phyloP scores from a whole-genome alignment of 257 asterid species.

The Coffea eugenioides region DNA sequence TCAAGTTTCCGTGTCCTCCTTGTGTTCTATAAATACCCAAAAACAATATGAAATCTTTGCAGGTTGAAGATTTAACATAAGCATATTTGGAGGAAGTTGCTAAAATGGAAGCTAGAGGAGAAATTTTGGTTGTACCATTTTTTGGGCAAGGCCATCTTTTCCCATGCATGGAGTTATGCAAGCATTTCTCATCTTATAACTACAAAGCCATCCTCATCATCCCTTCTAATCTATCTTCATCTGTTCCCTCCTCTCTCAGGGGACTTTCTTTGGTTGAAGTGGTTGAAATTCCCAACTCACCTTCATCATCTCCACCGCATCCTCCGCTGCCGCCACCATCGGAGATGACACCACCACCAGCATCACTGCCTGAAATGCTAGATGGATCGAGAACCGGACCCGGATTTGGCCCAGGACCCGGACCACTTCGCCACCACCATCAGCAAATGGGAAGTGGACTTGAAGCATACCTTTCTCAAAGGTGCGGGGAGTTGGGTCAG shows the following conservation, averaged over 20 bases:
- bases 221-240: conserved; percentile 66
- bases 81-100: background rate
- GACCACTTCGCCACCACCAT: conserved; percentile 19
- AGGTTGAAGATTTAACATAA: background rate
- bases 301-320: conserved; percentile 19
- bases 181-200: conserved; percentile 38
- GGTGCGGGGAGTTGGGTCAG: conserved; percentile 27
- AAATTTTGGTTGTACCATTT: conserved; percentile 65
- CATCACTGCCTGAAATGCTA: conserved; percentile 4
- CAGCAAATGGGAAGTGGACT: conserved; percentile 45
- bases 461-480: conserved; percentile 35
- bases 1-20: background rate
- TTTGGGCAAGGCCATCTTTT: conserved; percentile 79
- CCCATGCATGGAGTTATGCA: conserved; percentile 69
- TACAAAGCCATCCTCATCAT: conserved; percentile 47
- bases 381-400: background rate
- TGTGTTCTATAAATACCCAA: background rate
- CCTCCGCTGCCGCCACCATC: background rate
- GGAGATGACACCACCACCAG: conserved; percentile 10
- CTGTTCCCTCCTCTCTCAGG: conserved; percentile 29
- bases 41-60: background rate
- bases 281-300: conserved; percentile 30
- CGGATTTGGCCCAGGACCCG: conserved; percentile 6
- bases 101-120: conserved; percentile 40
- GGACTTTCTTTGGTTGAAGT: conserved; percentile 21